These are phyloP conservation scores for Ceratobasidium sp. DNA, from an alignment of 1,284 basidiomycete genomes.

Conservation along the genomic window DNA sequence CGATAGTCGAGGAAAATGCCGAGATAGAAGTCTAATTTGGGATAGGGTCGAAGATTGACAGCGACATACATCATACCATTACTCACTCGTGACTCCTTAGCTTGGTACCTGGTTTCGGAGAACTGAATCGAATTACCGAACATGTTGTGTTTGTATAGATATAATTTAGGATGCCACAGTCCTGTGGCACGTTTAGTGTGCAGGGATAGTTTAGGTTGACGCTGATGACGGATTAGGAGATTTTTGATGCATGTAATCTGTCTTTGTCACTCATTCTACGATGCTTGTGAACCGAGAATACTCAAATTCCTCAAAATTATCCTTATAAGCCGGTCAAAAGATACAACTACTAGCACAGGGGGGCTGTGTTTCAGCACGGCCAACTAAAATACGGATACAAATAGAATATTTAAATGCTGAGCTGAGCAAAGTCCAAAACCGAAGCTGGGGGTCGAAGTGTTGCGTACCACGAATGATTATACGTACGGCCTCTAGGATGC, in stretches of 20 bases:
- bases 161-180: no score
- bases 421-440: background rate
- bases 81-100: background rate
- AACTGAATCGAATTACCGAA: no score
- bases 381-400: conserved; percentile 17
- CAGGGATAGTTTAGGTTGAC: background rate
- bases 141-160: no score
- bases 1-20: background rate
- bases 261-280: no score
- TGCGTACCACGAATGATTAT: background rate
- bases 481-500: conserved; percentile 6
- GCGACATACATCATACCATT: no score
- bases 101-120: background rate
- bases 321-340: background rate
- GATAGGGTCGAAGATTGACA: no score
- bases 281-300: conserved; percentile 5
- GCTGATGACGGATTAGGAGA: background rate
- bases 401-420: conserved; percentile 35
- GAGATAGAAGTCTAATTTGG: conserved; percentile 1
- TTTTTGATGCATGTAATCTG: background rate
- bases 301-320: conserved; percentile 19
- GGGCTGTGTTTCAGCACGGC: conserved; percentile 15
- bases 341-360: background rate
- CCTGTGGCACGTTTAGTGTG: no score
- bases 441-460: background rate